Conservation (phyloP, 2,329 filamentous ascomycete species). For the Penicillium verrucosum region DNA sequence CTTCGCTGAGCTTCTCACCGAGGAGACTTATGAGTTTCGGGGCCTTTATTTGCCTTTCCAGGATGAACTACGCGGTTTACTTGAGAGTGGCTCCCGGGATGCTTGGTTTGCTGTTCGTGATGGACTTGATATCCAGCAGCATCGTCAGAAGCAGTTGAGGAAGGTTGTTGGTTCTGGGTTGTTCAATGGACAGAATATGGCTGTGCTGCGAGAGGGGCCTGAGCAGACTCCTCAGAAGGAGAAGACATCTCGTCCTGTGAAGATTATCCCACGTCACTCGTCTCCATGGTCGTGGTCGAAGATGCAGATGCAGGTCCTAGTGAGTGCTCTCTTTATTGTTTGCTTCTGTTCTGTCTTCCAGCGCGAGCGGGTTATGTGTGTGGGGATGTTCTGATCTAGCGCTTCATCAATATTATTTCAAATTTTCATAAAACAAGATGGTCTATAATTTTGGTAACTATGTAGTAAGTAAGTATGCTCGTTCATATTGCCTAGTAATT, state of each 20-base stretch:
- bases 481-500: too few species aligned
- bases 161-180: neutral
- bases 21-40: conserved; percentile 5
- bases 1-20: conserved; percentile 19
- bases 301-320: neutral
- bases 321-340: neutral
- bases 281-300: neutral
- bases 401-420: neutral
- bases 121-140: conserved; percentile 1
- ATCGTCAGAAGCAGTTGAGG: conserved; percentile 6
- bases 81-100: conserved; percentile 27
- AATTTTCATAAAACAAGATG: too few species aligned
- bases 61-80: conserved; percentile 25
- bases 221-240: neutral
- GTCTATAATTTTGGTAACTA: neutral
- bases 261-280: neutral
- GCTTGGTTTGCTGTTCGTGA: conserved; percentile 26
- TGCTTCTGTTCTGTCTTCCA: neutral
- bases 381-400: neutral
- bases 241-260: neutral
- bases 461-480: neutral
- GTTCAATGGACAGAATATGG: neutral
- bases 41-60: conserved; percentile 14
- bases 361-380: neutral
- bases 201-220: neutral